phyloP scores from a whole-genome alignment of 2,329 filamentous ascomycete species.

The Gyromitra esculenta region DNA sequence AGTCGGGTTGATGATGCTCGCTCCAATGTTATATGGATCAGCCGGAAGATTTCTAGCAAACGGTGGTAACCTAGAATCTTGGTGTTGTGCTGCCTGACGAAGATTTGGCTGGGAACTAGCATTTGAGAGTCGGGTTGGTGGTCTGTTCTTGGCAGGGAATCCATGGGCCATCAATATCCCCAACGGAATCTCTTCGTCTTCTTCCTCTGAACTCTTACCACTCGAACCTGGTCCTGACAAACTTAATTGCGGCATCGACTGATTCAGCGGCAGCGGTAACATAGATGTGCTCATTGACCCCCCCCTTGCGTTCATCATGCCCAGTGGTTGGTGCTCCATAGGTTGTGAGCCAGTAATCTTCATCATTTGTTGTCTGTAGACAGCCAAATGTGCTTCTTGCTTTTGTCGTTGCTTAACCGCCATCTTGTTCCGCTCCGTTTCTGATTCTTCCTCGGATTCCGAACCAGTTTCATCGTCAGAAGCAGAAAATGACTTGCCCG shows the following conservation, averaged over 20 bases:
- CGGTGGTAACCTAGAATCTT: slow-evolving; percentile 73
- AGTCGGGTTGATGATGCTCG: slow-evolving; percentile 75
- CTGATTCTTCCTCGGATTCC: slow-evolving; percentile 80
- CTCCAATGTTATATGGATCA: slow-evolving; percentile 81
- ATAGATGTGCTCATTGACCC: slow-evolving; percentile 60
- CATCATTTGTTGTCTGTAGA: slow-evolving; percentile 96
- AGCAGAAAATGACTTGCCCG: slow-evolving; percentile 62
- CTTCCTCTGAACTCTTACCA: slow-evolving; percentile 66
- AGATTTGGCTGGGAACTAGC: slow-evolving; percentile 78
- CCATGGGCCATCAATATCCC: slow-evolving; percentile 88
- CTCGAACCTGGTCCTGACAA: slow-evolving; percentile 56
- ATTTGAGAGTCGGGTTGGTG: slow-evolving; percentile 73
- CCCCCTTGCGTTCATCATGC: slow-evolving; percentile 59
- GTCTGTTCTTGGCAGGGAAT: slow-evolving; percentile 80
- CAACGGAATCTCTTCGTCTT: slow-evolving; percentile 87
- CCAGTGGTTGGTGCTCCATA: slow-evolving; percentile 53
- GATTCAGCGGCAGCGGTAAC: slow-evolving; percentile 61
- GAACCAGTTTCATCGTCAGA: slow-evolving; percentile 71
- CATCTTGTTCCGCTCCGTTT: slow-evolving; percentile 77
- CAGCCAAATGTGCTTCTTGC: slow-evolving; percentile 87
- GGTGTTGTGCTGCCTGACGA: slow-evolving; percentile 65
- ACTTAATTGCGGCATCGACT: slow-evolving; percentile 56
- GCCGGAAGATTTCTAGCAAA: slow-evolving; percentile 84
- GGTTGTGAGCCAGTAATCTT: slow-evolving; percentile 78
- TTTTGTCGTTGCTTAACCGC: slow-evolving; percentile 80